These are phyloP conservation scores for Leccinum pachyderme DNA, from an alignment of 1,284 basidiomycete genomes.

Conservation along the genomic window DNA sequence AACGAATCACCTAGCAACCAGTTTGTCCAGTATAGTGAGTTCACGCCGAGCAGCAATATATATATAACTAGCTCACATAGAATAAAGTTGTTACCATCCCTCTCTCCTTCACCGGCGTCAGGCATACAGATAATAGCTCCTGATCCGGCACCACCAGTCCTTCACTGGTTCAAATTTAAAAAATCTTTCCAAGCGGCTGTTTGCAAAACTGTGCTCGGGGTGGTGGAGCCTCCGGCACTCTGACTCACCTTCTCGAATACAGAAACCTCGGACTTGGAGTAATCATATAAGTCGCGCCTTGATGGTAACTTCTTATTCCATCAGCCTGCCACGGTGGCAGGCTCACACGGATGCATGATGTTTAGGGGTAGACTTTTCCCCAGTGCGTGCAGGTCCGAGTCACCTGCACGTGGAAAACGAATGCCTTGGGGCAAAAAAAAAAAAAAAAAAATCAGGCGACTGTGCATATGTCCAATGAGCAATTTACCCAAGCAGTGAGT, in stretches of 20 bases:
- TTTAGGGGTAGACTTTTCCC: conserved; percentile 46
- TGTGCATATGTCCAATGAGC: conserved; percentile 52
- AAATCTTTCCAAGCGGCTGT: background rate
- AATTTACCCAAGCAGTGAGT: conserved; percentile 50
- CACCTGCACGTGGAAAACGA: no score
- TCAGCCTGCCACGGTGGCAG: conserved; percentile 30
- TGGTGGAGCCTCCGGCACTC: no score
- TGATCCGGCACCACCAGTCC: conserved; percentile 45
- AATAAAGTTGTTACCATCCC: conserved; percentile 36
- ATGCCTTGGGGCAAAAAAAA: no score
- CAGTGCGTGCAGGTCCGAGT: conserved; percentile 35
- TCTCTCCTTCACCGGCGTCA: conserved; percentile 34
- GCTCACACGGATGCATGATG: conserved; percentile 36
- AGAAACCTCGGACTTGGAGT: conserved; percentile 53
- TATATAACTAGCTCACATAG: conserved; percentile 26
- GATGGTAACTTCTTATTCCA: conserved; percentile 39
- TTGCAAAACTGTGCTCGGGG: background rate
- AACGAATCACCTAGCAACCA: background rate
- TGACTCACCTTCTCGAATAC: conserved; percentile 43
- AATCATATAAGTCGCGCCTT: conserved; percentile 40
- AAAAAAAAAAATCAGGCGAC: no score
- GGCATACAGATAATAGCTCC: conserved; percentile 58
- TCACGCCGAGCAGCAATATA: background rate
- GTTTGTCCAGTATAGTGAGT: background rate
- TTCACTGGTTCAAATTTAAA: conserved; percentile 40